Evolutionary conservation across 495 filamentous ascomycete genomes (phyloP), one percentile per base, ranked within the genome.

Genomic region (Cercophora samala): DNA sequence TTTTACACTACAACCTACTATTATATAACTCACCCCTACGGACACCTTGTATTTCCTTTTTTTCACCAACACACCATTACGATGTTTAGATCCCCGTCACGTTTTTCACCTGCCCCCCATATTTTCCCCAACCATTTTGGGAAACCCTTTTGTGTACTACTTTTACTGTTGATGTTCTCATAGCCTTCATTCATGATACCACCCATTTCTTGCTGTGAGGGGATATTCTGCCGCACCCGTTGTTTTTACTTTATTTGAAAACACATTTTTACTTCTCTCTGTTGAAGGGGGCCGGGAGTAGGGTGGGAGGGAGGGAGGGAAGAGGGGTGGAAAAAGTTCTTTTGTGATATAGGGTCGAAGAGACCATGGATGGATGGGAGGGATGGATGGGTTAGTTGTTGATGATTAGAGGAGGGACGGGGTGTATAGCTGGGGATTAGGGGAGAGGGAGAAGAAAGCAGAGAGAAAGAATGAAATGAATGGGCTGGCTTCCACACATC

Each of bases 91-190:
- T 21, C 60, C 32, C 37, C 24, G n/a, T 15, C 58, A 46, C 51
- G 5, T 29, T 5, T 29, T 32, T 58, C n/a, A 24, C 15, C 23
- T 32, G 32, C 59, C 32, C n/a, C 37, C 37, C 26, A 29, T 25
- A n/a, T 37, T n/a, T 63, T 56, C 37, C 64, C 26, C n/a, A 26
- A 55, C 13, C 17, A 26, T 64, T 37, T 19, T 19, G 37, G 64
- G 64, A 63, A 60, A 60, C 64, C 64, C 66, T 64, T 66, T 60
- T 59, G 15, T 64, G 24, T 51, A 42, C 60, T 42, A 23, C 52
- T 11, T 64, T 60, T 55, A 4, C 0, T 42, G 51, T 22, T 63
- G 9, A 46, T 60, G 62, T 8, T 25, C n/a, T 58, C 58, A 60
- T 62, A 25, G 26, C 32, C 60, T 37, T 62, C 26, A 62, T 62